phyloP scores from a whole-genome alignment of 169 alveolate species.

The Plasmodium cynomolgi region DNA sequence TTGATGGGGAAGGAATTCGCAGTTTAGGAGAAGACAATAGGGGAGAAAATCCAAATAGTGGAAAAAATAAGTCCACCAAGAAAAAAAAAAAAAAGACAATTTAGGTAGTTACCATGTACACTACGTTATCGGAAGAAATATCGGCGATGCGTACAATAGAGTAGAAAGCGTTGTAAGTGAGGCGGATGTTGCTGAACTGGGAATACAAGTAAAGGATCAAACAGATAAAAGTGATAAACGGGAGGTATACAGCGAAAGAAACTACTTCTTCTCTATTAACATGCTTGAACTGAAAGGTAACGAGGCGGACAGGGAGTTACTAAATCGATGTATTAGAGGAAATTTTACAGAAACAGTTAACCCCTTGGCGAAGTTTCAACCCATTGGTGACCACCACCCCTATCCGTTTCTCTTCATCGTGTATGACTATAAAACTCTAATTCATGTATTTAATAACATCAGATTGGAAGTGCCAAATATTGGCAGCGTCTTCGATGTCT shows the following conservation, averaged over 20 bases:
- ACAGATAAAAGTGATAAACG: neutral
- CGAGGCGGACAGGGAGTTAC: neutral
- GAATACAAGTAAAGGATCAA: neutral
- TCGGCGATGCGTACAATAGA: neutral
- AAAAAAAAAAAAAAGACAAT: slow-evolving; percentile 30
- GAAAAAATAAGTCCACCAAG: neutral
- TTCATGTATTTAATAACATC: slow-evolving; percentile 45
- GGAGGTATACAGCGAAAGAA: neutral
- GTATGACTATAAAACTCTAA: slow-evolving; percentile 59
- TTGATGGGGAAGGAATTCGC: neutral
- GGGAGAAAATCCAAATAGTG: neutral
- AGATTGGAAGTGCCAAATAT: slow-evolving; percentile 23
- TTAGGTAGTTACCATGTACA: neutral
- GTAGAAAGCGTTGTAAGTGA: neutral
- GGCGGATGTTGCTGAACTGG: neutral
- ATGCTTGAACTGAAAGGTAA: slow-evolving; percentile 10
- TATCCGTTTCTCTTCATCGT: slow-evolving; percentile 43
- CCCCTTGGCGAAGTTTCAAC: neutral
- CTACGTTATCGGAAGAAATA: slow-evolving; percentile 1
- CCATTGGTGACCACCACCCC: neutral
- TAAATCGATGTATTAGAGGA: slow-evolving; percentile 8
- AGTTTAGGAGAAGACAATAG: neutral
- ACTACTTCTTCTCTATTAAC: slow-evolving; percentile 33
- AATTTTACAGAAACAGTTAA: neutral
- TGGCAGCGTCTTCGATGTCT: slow-evolving; percentile 51